phyloP scores from a whole-genome alignment of 441 rosid species.

The Aleurites moluccanus region DNA sequence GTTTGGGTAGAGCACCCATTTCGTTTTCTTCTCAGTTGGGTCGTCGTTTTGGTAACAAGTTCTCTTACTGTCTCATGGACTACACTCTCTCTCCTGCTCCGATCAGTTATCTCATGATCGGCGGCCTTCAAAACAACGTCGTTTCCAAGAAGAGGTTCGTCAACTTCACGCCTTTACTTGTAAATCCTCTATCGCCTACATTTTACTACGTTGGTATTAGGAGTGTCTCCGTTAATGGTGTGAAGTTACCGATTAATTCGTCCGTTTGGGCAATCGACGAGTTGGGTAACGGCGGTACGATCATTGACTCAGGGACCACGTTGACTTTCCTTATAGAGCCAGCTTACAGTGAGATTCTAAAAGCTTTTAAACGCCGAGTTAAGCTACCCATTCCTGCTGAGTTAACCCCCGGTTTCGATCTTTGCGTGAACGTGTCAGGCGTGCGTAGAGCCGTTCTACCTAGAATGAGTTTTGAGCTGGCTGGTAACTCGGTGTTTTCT shows the following conservation, averaged over 20 bases:
- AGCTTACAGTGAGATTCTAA: constrained; percentile 51
- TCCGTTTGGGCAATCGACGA: constrained; percentile 69
- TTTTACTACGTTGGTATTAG: constrained; percentile 61
- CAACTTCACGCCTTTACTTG: constrained; percentile 60
- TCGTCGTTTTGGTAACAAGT: constrained; percentile 67
- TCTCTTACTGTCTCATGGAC: constrained; percentile 83
- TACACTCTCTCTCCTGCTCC: constrained; percentile 82
- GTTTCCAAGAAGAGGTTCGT: constrained; percentile 16
- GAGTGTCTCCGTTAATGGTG: constrained; percentile 45
- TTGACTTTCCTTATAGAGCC: constrained; percentile 50
- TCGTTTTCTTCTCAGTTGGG: constrained; percentile 76
- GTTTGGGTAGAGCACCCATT: constrained; percentile 74
- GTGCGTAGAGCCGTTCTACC: constrained; percentile 44
- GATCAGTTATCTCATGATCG: constrained; percentile 68
- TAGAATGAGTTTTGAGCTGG: constrained; percentile 48
- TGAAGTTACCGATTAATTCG: constrained; percentile 50
- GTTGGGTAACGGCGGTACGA: constrained; percentile 77
- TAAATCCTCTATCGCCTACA: constrained; percentile 61
- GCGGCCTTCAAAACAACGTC: constrained; percentile 24
- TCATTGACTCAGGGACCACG: constrained; percentile 81
- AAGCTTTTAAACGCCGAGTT: constrained; percentile 43
- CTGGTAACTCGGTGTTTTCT: constrained; percentile 46
- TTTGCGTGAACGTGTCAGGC: constrained; percentile 67
- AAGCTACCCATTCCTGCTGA: constrained; percentile 40
- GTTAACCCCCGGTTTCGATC: constrained; percentile 63